Evolutionary conservation across 1,139 yeast species (phyloP).

Genomic region (Debaryomyces singareniensis): DNA sequence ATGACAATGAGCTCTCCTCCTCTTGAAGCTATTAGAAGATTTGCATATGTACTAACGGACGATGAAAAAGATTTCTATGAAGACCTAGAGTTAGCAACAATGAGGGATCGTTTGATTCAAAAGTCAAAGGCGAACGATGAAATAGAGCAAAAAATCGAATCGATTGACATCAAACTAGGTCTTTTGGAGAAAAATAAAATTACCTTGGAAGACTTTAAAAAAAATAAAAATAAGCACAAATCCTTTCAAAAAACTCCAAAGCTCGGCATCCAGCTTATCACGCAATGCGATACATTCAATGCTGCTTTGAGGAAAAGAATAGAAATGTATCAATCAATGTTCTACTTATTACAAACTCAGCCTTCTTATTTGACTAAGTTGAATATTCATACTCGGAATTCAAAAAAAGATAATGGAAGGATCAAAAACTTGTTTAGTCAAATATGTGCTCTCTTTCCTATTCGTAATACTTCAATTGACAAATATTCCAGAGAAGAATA

Average conservation of each 20-base stretch:
- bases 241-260: constrained; percentile 12
- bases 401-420: constrained; percentile 14
- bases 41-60: constrained; percentile 71
- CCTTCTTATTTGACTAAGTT: constrained; percentile 66
- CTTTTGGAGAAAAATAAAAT: constrained; percentile 73
- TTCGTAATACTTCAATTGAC: constrained; percentile 22
- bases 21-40: constrained; percentile 65
- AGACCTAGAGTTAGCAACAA: constrained; percentile 63
- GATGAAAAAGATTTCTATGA: constrained; percentile 70
- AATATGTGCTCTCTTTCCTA: constrained; percentile 45
- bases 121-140: constrained; percentile 60
- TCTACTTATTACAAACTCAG: constrained; percentile 80
- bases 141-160: constrained; percentile 68
- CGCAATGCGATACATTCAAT: constrained; percentile 16
- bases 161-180: constrained; percentile 76
- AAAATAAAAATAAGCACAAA: constrained; percentile 42
- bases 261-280: constrained; percentile 20
- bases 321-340: constrained; percentile 68
- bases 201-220: constrained; percentile 66
- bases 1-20: constrained; percentile 72
- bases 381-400: constrained; percentile 19
- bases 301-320: constrained; percentile 36
- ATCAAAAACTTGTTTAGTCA: constrained; percentile 36
- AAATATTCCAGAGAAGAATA: constrained; percentile 65
- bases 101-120: constrained; percentile 61